Evolutionary conservation across 1,284 basidiomycete genomes (phyloP), one percentile per base, ranked within the genome.

Genomic region (Ceratobasidium sp.): DNA sequence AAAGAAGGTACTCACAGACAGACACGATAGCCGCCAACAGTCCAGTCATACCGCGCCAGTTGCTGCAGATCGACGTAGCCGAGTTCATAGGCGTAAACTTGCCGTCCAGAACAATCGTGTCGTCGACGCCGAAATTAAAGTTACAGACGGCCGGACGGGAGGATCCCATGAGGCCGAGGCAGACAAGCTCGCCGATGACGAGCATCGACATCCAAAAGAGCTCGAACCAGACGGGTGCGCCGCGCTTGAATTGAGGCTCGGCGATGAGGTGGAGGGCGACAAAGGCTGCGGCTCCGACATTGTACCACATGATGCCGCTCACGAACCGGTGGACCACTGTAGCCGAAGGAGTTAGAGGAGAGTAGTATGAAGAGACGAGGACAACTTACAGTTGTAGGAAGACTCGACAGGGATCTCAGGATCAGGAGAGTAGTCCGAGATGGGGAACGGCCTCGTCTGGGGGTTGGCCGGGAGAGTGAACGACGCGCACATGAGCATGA

Each of bases 231-330:
- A 79, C 79, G 5, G 79, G 79, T 17, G 77, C 79, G 10, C 81
- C 79, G 61, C 82, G 80, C 2, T 82, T 79, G 17, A 82, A 80
- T 70, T 82, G 81, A 13, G 82, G 79, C 23, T 82, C 80, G 46
- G 79, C 78, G 59, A 81, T 79, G 78, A 81, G 80, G 62, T 83
- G 81, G 81, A 86, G 84, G 3, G 84, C 84, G 15, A 82, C 79
- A 26, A 84, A 83, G 13, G 83, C 79, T 2, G 84, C 69, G 70
- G 76, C 33, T 17, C 40, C 70, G 59, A 78, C 23, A 65, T 79
- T 79, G 77, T 64, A 75, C 28, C 33, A 75, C 61, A 75, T 52
- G 61, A 65, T 65, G 12, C 61, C 71, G 33, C 20, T 15, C 15
- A 50, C 44, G 50, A 40, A 17, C 12, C 33, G 38, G 17, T 23